A percentile compares a stretch with the other conserved stretches of the same genome.
Conservation (phyloP, 306 rosid species). For the Acacia confusa region DNA sequence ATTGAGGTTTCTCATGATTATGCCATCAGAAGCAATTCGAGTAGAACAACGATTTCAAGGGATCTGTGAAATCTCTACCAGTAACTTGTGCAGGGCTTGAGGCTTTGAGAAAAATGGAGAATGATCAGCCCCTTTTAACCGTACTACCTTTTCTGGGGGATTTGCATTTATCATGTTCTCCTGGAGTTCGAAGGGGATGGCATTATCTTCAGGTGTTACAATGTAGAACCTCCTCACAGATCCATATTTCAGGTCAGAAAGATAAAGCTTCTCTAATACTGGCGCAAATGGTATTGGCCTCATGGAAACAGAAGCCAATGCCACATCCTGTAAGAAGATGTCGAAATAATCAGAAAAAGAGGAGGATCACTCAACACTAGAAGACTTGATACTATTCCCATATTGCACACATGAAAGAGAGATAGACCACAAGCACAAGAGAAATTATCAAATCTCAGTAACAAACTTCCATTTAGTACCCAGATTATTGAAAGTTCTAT, state of each 20-base stretch:
- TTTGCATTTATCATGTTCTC: constrained; percentile 75
- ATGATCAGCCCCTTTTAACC: constrained; percentile 87
- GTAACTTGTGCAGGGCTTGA: constrained; percentile 89
- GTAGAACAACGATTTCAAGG: constrained; percentile 33
- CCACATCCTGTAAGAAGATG: constrained; percentile 71
- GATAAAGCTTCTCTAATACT: constrained; percentile 74
- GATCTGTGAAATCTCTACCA: constrained; percentile 80
- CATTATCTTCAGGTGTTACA: constrained; percentile 83
- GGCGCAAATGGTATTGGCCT: constrained; percentile 91
- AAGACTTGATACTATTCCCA: background rate
- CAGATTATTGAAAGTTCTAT: background rate
- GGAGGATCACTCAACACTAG: background rate
- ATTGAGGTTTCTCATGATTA: constrained; percentile 11
- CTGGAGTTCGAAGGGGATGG: constrained; percentile 68
- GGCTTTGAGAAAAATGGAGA: constrained; percentile 98
- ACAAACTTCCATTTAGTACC: background rate
- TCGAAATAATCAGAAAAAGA: constrained; percentile 17
- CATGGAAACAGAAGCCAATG: constrained; percentile 92
- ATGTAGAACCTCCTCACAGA: constrained; percentile 82
- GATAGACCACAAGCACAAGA: background rate
- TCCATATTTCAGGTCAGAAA: constrained; percentile 71
- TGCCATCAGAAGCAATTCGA: constrained; percentile 31
- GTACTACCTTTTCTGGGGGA: constrained; percentile 77
- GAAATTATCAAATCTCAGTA: background rate
- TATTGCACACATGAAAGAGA: background rate